Evolutionary conservation across 371 early-diverging fungal genomes (phyloP), one percentile per base, ranked within the genome.

Genomic region (Mortierella sp.): DNA sequence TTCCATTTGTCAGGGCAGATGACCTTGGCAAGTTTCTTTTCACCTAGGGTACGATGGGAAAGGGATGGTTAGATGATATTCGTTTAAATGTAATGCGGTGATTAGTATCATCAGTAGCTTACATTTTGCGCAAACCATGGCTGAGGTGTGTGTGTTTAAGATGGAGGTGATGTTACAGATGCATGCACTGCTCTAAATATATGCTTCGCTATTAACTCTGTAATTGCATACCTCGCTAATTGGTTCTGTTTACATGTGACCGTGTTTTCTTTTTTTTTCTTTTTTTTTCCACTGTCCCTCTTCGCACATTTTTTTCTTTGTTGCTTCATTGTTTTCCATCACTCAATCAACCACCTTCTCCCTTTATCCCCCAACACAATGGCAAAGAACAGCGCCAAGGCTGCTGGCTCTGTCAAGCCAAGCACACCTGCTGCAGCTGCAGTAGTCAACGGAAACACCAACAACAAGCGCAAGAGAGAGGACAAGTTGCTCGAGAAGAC

Each of bases 21-120:
- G 31, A 76, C 65, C 50, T 76, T 76, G 43, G 76, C 60, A 44
- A 76, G 47, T 37, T 76, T 76, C 65, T 76, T 76, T 69, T 76
- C 76, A 39, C 76, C 76, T 76, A 55, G 2, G 27, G n/a, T 14
- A 31, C 14, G 34, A 28, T 42, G 60, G 30, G 7, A 19, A 19
- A 50, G 14, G 5, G n/a, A n/a, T n/a, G n/a, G n/a, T n/a, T n/a
- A n/a, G n/a, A n/a, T n/a, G n/a, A n/a, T n/a, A n/a, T n/a, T n/a
- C n/a, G n/a, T n/a, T n/a, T n/a, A n/a, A 30, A 19, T 32, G 51
- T n/a, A 19, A 51, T n/a, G 23, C 31, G 6, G 32, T n/a, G 51
- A 32, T 8, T 8, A 17, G 34, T 21, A 17, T 39, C 11, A 26
- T 21, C 14, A 26, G 44, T 1, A 1, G 3, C 55, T 59, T 75